Base-by-base conservation (phyloP, 192 early-diverging fungal species). In the Coemansia sp. region DNA sequence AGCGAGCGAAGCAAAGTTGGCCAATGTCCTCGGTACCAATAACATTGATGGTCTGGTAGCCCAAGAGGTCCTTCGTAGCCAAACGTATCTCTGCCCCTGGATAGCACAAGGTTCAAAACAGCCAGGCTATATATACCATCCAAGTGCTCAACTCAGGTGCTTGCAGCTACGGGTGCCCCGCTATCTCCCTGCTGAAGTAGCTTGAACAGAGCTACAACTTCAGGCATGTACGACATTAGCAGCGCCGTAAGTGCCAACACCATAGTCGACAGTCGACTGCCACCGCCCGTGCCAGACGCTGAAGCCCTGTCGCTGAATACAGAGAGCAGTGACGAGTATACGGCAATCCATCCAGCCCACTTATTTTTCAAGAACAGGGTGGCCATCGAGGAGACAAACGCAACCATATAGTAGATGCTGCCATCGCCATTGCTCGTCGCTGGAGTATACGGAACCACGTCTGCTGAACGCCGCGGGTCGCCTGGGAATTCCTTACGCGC, bases 191-290 rank as follows among this genome's bases (percentile, higher is more conserved):
- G 63, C 44, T 58, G 61, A 16, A 37, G 32, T 6, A 60, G 35
- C 20, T 39, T 75, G 50, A 64, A 73, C 61, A 76, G n/a, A 4
- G 64, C 64, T 2, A 82, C 4, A 12, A 74, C 7, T 65, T 76
- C 80, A 0, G 74, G 71, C 74, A 76, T 73, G 30, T 76, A 82
- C 1, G 74, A 60, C 74, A 82, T 82, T 64, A 71, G 27, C 64
- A 76, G 68, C 44, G 74, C 62, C 0, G 71, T 73, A 34, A 74
- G n/a, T 11, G 80, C 80, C 59, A 76, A 59, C 34, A 59, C 35
- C 20, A 59, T 15, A 30, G 80, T 76, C 34, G 79, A 82, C 24
- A 76, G 37, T 9, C 70, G 67, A 52, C 70, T 70, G 70, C 79
- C 62, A 38, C 67, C 67, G 40, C 66, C 58, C 2, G 65, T 13